Base-by-base conservation (phyloP, 768 basidiomycete species). In the Leccinum truebloodii region DNA sequence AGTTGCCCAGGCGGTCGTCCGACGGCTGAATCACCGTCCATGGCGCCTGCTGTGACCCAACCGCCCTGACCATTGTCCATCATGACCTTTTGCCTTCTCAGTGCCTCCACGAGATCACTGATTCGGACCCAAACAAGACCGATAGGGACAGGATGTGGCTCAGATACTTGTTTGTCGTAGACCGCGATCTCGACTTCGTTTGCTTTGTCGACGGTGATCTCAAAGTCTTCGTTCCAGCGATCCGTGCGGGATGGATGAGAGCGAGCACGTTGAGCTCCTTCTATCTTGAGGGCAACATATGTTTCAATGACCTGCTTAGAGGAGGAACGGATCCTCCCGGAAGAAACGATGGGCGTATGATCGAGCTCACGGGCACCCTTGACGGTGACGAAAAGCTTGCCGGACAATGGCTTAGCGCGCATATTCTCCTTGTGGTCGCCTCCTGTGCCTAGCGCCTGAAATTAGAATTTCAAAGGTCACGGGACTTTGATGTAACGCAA, bases 151-250 rank as follows among this genome's bases (percentile, higher is more conserved):
- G 93, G 88, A 65, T 94, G 84, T 14, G 79, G 78, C 62, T 94
- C 92, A 59, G 87, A 88, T 20, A 85, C 83, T 68, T 92, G 91
- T 67, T 94, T 94, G 76, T 99, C 97, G 68, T 94, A 95, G 34
- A 99, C 85, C 32, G 94, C 92, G 55, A 99, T 88, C 77, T 98
- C 97, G 53, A 98, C 91, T 80, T 99, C 97, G 72, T 96, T 98
- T 14, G 96, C 95, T 76, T 98, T 98, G 79, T 98, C 96, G 44
- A 98, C 92, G 0, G 88, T 82, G 60, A 99, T 93, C 75, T 96
- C 94, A 63, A 98, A 98, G 60, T 95, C 92, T 75, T 99, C 95
- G 71, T 94, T 93, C 97, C 97, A 99, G 50, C 92, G 88, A 76
- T 98, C 97, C 30, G 90, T 97, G 60, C 94, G 88, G 10, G 94